These are phyloP conservation scores for Lentinula edodes DNA, from an alignment of 768 basidiomycete species.

Conservation along the genomic window DNA sequence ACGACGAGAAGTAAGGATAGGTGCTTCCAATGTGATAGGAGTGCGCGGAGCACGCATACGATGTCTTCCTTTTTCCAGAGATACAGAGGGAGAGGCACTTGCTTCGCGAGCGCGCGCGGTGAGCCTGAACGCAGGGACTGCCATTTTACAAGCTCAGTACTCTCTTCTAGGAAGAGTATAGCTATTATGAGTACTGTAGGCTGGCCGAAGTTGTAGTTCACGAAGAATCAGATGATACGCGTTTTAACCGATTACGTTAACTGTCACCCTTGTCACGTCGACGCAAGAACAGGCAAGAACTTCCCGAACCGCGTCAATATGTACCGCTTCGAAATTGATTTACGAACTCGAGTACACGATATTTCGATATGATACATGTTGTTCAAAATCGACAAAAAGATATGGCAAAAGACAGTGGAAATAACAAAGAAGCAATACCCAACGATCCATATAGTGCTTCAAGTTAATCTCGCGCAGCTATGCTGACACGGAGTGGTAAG, in stretches of 20 bases:
- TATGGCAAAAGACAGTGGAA: too few species aligned
- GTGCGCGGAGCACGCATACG: constrained; percentile 46
- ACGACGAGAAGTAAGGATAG: constrained; percentile 7
- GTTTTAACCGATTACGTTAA: not conserved
- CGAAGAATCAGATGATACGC: not conserved
- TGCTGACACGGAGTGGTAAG: constrained; percentile 32
- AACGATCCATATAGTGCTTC: too few species aligned
- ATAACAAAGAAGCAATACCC: too few species aligned
- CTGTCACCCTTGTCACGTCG: too few species aligned
- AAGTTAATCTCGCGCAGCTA: constrained; percentile 27
- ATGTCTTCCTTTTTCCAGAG: constrained; percentile 61
- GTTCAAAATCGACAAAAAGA: too few species aligned
- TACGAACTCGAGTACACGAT: too few species aligned
- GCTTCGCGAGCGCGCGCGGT: constrained; percentile 6
- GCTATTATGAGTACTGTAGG: too few species aligned
- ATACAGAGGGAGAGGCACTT: constrained; percentile 52
- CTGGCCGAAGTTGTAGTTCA: too few species aligned
- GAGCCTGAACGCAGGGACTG: constrained; percentile 4
- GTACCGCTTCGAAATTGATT: too few species aligned
- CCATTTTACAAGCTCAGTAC: not conserved
- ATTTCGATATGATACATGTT: too few species aligned
- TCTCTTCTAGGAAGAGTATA: not conserved
- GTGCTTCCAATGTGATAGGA: constrained; percentile 12
- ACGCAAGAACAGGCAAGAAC: too few species aligned
- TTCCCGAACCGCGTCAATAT: too few species aligned